phyloP scores from a whole-genome alignment of 441 rosid genomes.

The Gossypium gossypioides region DNA sequence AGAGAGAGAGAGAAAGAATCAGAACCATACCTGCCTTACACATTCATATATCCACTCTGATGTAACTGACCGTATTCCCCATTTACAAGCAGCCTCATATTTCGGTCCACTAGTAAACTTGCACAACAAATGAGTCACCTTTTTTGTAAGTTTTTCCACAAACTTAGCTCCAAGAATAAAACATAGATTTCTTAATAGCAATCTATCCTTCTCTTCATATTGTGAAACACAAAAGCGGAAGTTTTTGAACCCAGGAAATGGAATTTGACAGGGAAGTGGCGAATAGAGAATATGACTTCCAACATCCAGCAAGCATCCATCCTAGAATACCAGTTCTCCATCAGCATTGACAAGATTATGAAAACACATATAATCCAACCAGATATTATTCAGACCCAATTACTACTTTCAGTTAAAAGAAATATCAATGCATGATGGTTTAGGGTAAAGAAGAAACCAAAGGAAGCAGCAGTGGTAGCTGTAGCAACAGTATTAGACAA shows the following conservation, averaged over 20 bases:
- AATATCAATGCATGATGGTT: constrained; percentile 1
- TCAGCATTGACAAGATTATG: constrained; percentile 20
- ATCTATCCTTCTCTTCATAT: constrained; percentile 65
- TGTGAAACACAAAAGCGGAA: constrained; percentile 79
- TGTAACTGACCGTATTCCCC: constrained; percentile 63
- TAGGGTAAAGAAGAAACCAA: constrained; percentile 4
- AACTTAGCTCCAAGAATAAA: constrained; percentile 78
- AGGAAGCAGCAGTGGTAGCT: background rate
- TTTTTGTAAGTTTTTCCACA: constrained; percentile 53
- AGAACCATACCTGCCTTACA: constrained; percentile 61
- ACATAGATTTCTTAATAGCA: constrained; percentile 71
- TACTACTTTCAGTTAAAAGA: constrained; percentile 8
- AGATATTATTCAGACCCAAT: background rate
- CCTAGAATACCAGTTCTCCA: constrained; percentile 47
- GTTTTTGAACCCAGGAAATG: constrained; percentile 76
- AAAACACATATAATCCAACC: background rate
- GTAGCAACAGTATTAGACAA: background rate
- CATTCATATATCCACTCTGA: constrained; percentile 88
- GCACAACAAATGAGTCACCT: constrained; percentile 80
- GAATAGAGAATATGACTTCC: constrained; percentile 79
- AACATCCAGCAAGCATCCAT: constrained; percentile 70
- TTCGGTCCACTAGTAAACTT: constrained; percentile 69
- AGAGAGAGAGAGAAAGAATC: background rate
- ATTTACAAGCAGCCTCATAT: constrained; percentile 68
- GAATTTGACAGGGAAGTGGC: constrained; percentile 75